Conservation (phyloP, 495 filamentous ascomycete genomes). For the Trichoderma orchidacearum region DNA sequence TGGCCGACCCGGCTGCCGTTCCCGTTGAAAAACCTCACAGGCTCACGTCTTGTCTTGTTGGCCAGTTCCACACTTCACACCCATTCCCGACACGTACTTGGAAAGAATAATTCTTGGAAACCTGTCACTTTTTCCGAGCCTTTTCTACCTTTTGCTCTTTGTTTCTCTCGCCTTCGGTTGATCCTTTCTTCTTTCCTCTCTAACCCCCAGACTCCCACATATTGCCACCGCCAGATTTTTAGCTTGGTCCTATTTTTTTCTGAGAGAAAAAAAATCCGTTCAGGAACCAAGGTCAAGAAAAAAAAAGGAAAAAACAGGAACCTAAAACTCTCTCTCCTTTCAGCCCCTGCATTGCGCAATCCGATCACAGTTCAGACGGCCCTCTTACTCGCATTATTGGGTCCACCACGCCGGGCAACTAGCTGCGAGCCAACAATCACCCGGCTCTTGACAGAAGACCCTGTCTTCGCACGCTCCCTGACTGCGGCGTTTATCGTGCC, state of each 20-base stretch:
- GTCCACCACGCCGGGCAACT: neutral
- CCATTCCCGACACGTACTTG: too few relatives aligned
- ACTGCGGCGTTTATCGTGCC: neutral
- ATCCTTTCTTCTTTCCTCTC: neutral
- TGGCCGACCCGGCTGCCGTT: too few relatives aligned
- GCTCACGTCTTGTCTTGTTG: too few relatives aligned
- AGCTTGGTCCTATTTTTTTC: too few relatives aligned
- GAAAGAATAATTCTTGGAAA: too few relatives aligned
- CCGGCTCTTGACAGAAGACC: neutral
- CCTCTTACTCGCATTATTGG: neutral
- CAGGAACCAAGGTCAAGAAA: too few relatives aligned
- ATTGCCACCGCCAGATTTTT: neutral
- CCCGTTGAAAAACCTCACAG: too few relatives aligned
- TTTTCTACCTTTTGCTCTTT: neutral
- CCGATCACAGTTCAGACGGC: neutral
- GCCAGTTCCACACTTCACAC: too few relatives aligned
- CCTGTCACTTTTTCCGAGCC: neutral
- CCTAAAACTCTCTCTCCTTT: too few relatives aligned
- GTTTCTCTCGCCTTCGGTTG: neutral
- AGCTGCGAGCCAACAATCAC: neutral
- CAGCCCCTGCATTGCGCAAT: neutral
- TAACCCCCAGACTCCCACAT: neutral
- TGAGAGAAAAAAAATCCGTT: too few relatives aligned
- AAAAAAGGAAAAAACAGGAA: too few relatives aligned
- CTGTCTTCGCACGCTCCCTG: neutral